Percentiles rank a stretch among this genome's conserved stretches.
phyloP scores from a whole-genome alignment of 768 basidiomycete species.

The Amanita jacksonii region DNA sequence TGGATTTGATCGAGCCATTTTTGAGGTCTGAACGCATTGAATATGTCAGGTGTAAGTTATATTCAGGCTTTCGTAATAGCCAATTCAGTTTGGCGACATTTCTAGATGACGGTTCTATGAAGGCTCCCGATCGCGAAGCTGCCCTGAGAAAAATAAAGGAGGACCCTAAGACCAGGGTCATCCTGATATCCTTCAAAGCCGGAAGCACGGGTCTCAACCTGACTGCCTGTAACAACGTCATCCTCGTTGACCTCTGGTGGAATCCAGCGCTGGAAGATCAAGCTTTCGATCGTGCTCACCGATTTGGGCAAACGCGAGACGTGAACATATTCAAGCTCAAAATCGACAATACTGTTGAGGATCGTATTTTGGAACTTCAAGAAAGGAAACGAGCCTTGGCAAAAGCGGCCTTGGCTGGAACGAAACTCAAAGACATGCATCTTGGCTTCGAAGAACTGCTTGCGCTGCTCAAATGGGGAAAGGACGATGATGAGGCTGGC shows the following conservation, averaged over 20 bases:
- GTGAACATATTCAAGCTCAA: conserved; percentile 89
- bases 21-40: conserved; percentile 55
- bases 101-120: conserved; percentile 86
- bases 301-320: conserved; percentile 78
- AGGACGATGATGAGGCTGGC: conserved; percentile 51
- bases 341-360: conserved; percentile 79
- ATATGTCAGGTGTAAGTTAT: conserved; percentile 76
- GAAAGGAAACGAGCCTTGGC: conserved; percentile 84
- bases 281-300: conserved; percentile 88
- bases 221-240: conserved; percentile 90
- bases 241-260: conserved; percentile 94
- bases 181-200: conserved; percentile 94
- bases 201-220: conserved; percentile 94
- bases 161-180: conserved; percentile 51
- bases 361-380: conserved; percentile 87
- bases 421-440: conserved; percentile 77
- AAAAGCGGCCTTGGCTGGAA: conserved; percentile 76
- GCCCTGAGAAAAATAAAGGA: conserved; percentile 65
- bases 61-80: conserved; percentile 5
- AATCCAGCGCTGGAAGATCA: conserved; percentile 89
- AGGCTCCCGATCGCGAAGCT: conserved; percentile 62
- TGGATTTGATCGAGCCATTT: conserved; percentile 84
- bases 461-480: conserved; percentile 58
- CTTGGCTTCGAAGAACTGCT: conserved; percentile 83
- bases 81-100: conserved; percentile 2